These are phyloP conservation scores for Phyllosticta citribraziliensis DNA, from an alignment of 2,329 filamentous ascomycete genomes.

Conservation along the genomic window DNA sequence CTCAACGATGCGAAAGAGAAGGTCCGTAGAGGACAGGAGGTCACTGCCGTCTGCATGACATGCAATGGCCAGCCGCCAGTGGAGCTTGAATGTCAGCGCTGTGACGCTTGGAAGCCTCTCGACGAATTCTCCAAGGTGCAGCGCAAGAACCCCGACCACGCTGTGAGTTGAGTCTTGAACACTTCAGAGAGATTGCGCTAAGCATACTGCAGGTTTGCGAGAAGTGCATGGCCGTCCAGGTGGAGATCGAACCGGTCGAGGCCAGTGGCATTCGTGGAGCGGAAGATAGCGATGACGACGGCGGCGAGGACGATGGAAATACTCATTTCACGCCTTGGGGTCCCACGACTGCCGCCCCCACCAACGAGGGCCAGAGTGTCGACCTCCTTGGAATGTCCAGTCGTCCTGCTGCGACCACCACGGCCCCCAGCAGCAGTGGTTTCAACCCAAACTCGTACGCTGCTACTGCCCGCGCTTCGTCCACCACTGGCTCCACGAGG, in stretches of 20 bases:
- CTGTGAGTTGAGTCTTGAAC: constrained; percentile 27
- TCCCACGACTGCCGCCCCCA: background rate
- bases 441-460: background rate
- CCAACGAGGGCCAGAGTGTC: background rate
- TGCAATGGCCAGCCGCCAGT: constrained; percentile 35
- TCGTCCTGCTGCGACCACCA: background rate
- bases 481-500: constrained; percentile 12
- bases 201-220: constrained; percentile 19
- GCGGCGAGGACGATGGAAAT: constrained; percentile 13
- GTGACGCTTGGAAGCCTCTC: constrained; percentile 36
- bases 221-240: constrained; percentile 20
- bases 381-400: background rate
- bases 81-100: constrained; percentile 41
- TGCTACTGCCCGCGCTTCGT: constrained; percentile 11
- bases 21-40: constrained; percentile 11
- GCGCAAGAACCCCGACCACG: constrained; percentile 35
- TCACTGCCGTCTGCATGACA: constrained; percentile 29
- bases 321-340: background rate
- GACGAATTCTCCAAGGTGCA: constrained; percentile 42
- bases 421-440: background rate
- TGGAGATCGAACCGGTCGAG: constrained; percentile 10
- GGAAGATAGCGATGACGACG: constrained; percentile 28
- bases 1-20: constrained; percentile 24
- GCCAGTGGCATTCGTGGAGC: background rate
- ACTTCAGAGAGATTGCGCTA: background rate